These are phyloP conservation scores for Macrophomina phaseolina DNA, from an alignment of 2,329 filamentous ascomycete species.

Conservation along the genomic window DNA sequence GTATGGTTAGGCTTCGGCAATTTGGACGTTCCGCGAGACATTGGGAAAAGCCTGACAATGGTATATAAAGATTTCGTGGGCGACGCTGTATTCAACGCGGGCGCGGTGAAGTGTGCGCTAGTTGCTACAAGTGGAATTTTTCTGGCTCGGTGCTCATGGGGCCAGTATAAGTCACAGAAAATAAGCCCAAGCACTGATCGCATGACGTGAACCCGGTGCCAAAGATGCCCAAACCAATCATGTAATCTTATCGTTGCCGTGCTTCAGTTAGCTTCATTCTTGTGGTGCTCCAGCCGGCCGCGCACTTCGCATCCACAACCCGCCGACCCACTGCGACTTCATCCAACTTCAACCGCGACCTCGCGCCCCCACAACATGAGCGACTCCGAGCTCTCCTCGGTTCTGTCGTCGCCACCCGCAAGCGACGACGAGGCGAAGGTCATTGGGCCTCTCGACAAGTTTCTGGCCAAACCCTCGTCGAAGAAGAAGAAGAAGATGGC, in stretches of 20 bases:
- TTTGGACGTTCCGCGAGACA: background rate
- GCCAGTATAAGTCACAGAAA: background rate
- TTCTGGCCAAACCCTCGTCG: slow-evolving; percentile 34
- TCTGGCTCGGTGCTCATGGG: background rate
- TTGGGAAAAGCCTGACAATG: background rate
- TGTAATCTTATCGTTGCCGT: slow-evolving; percentile 28
- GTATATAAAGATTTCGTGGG: background rate
- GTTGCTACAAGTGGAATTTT: slow-evolving; percentile 2
- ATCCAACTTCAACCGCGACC: slow-evolving; percentile 5
- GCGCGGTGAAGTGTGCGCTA: background rate
- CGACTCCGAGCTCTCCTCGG: slow-evolving; percentile 62
- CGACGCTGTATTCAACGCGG: too few species aligned
- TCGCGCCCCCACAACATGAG: slow-evolving; percentile 50
- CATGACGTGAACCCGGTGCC: slow-evolving; percentile 9
- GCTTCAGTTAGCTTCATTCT: slow-evolving; percentile 27
- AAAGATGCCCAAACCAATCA: slow-evolving; percentile 26
- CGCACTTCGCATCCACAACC: slow-evolving; percentile 26
- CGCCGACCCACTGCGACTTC: slow-evolving; percentile 19
- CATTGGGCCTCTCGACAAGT: slow-evolving; percentile 35
- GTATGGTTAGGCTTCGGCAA: background rate
- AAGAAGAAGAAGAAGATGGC: slow-evolving; percentile 40
- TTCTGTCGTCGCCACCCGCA: slow-evolving; percentile 64
- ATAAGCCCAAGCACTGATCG: slow-evolving; percentile 14
- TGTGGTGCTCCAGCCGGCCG: slow-evolving; percentile 24
- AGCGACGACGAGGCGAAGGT: slow-evolving; percentile 61